phyloP scores from a whole-genome alignment of 2,329 filamentous ascomycete species.

The Fusarium secorum region DNA sequence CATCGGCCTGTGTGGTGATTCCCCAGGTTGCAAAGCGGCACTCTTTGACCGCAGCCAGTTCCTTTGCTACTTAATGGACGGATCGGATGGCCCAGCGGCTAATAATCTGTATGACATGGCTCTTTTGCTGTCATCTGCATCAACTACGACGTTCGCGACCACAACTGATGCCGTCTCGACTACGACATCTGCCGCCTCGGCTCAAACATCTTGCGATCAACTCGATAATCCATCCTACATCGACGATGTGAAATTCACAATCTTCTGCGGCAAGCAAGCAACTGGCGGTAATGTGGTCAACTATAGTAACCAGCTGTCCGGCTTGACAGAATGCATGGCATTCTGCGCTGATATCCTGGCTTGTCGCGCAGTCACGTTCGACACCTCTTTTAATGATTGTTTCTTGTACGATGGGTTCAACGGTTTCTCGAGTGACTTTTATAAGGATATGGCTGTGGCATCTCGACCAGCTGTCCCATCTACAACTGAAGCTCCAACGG shows the following conservation, averaged over 20 bases:
- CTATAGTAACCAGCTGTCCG: accelerated
- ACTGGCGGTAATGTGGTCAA: background rate
- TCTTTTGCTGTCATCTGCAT: accelerated
- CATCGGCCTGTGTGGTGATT: accelerated
- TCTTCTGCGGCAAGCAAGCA: background rate
- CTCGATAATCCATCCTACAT: accelerated
- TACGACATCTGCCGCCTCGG: background rate
- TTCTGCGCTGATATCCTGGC: background rate
- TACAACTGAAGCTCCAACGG: background rate
- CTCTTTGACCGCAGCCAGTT: background rate
- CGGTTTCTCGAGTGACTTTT: background rate
- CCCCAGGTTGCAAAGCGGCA: accelerated
- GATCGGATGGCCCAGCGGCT: background rate
- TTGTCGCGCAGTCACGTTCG: background rate
- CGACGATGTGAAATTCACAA: background rate
- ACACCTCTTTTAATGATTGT: background rate
- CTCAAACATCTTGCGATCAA: accelerated
- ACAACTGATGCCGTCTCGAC: too few species aligned
- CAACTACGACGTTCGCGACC: too few species aligned
- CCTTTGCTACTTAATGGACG: background rate
- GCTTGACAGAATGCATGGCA: background rate
- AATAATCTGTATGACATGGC: background rate
- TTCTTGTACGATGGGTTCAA: background rate
- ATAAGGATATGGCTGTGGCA: background rate
- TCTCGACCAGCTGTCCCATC: background rate